phyloP scores from a whole-genome alignment of 1,284 basidiomycete genomes.

The Gastroboletus turbinatus region DNA sequence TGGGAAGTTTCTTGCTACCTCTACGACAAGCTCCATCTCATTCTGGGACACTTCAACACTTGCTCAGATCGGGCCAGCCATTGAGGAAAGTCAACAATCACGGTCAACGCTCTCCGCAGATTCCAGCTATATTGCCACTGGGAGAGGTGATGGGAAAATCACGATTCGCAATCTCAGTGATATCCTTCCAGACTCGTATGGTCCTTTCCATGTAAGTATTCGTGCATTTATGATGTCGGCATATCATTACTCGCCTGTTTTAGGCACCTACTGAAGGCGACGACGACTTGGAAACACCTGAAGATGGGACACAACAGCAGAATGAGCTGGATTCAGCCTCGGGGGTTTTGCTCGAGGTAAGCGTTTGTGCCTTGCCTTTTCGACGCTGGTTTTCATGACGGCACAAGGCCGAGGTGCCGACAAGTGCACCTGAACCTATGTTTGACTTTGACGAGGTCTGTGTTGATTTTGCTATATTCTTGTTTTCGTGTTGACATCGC shows the following conservation, averaged over 20 bases:
- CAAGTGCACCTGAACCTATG: not conserved
- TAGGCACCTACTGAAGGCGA: no score
- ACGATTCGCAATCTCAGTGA: not conserved
- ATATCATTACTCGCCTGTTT: not conserved
- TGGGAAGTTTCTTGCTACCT: not conserved
- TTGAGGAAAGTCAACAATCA: no score
- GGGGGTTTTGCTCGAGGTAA: not conserved
- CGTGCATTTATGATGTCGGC: not conserved
- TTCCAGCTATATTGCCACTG: no score
- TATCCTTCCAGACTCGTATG: constrained; percentile 1
- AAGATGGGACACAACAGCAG: not conserved
- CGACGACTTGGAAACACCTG: not conserved
- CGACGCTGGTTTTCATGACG: not conserved
- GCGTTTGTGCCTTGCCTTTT: not conserved
- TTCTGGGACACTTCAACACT: no score
- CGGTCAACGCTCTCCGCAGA: not conserved
- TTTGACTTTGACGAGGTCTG: not conserved
- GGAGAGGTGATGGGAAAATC: not conserved
- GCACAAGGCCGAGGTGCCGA: not conserved
- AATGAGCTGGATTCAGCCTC: not conserved
- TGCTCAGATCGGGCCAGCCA: no score
- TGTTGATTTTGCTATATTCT: not conserved
- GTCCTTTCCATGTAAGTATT: no score
- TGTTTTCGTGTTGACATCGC: not conserved
- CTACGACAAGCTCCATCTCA: no score